Conservation (phyloP, 805 yeast species). For the Saturnispora ahearnii region DNA sequence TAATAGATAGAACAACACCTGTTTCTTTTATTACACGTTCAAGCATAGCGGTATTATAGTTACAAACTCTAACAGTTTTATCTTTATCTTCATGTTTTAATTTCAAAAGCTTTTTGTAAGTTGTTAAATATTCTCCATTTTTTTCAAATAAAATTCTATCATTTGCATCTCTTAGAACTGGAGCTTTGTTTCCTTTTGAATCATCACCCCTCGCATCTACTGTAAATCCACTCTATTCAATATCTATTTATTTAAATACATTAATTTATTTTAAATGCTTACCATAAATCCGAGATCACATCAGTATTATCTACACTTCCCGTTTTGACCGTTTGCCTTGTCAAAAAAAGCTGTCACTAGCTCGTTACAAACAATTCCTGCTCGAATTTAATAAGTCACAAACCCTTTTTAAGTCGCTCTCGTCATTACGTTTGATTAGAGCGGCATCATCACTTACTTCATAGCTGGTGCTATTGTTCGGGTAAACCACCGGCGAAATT, state of each 20-base stretch:
- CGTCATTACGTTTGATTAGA: background rate
- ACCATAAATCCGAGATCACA: background rate
- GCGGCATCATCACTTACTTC: background rate
- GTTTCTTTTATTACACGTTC: slow-evolving; percentile 43
- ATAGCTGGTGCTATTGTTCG: background rate
- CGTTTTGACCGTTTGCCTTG: background rate
- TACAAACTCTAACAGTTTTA: slow-evolving; percentile 71
- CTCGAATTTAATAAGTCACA: background rate
- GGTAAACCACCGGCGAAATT: background rate
- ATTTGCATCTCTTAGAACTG: slow-evolving; percentile 25
- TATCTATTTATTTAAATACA: too few relatives aligned
- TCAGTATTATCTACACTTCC: background rate
- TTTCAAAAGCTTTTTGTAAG: slow-evolving; percentile 61
- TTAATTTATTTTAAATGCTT: background rate
- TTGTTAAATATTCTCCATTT: too few relatives aligned
- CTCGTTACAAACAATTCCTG: background rate
- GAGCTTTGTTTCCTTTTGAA: too few relatives aligned
- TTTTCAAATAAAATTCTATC: slow-evolving; percentile 25
- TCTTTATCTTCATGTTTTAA: slow-evolving; percentile 44
- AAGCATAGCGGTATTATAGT: slow-evolving; percentile 51
- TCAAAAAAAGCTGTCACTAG: background rate
- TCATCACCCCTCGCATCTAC: slow-evolving; percentile 27
- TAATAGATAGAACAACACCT: slow-evolving; percentile 52
- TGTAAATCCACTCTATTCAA: too few relatives aligned
- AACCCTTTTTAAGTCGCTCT: background rate